These are phyloP conservation scores for Rauvolfia tetraphylla DNA, from an alignment of 257 asterid species.

Conservation along the genomic window DNA sequence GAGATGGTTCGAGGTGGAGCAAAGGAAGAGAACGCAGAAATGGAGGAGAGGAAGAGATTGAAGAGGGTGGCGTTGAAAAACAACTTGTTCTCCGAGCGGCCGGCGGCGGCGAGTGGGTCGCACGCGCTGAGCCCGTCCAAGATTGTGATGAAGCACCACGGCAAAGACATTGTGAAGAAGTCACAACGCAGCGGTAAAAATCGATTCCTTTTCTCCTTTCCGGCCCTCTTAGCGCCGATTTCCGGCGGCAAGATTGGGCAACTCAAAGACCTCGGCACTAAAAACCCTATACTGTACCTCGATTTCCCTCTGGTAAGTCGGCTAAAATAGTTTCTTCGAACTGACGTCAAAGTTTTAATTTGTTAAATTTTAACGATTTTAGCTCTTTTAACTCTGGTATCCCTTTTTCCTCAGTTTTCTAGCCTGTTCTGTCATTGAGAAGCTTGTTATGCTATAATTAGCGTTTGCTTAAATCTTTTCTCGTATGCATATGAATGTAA, in stretches of 20 bases:
- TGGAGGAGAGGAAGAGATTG: slow-evolving; percentile 55
- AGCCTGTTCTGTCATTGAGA: neutral
- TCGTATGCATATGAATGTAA: neutral
- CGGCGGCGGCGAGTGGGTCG: slow-evolving; percentile 31
- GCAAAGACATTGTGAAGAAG: slow-evolving; percentile 69
- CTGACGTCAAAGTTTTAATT: neutral
- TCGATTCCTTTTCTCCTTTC: slow-evolving; percentile 72
- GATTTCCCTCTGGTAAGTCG: slow-evolving; percentile 72
- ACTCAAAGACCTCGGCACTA: slow-evolving; percentile 78
- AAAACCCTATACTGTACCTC: slow-evolving; percentile 84
- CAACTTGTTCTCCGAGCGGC: slow-evolving; percentile 41
- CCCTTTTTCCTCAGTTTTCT: neutral
- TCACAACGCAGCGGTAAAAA: slow-evolving; percentile 69
- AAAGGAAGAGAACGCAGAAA: slow-evolving; percentile 44
- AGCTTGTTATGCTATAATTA: too few species aligned
- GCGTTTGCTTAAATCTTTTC: neutral
- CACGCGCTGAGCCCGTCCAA: slow-evolving; percentile 59
- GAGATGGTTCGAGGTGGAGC: slow-evolving; percentile 46
- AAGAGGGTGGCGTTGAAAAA: slow-evolving; percentile 51
- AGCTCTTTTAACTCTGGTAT: neutral
- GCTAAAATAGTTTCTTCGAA: neutral
- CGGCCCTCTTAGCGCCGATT: slow-evolving; percentile 71
- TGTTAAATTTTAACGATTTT: neutral
- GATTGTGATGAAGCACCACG: slow-evolving; percentile 68
- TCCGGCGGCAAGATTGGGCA: slow-evolving; percentile 87